Evolutionary conservation across 176 grass and related monocot species (phyloP), one percentile per base, ranked within the genome.

Genomic region (Saccharum officinarum): DNA sequence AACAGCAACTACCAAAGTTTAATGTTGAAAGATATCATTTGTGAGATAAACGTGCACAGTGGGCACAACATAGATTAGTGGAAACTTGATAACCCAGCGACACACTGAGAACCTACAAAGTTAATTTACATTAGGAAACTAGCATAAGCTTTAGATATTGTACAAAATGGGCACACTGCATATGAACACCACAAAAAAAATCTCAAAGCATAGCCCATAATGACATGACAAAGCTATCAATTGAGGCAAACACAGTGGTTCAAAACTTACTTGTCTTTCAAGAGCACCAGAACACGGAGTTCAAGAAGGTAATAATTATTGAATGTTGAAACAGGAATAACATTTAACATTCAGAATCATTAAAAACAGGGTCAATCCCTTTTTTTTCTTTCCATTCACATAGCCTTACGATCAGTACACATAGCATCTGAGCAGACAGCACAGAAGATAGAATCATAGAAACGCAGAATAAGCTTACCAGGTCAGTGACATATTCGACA

Each of bases 401-500:
- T 34, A 72, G 47, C 33, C 9, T 63, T 69, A 23, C 26, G 18
- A 69, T 36, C 22, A 65, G 37, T 73, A n/a, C 20, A 23, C 22
- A 10, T 57, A 57, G 22, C 55, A 23, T 11, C 57, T 61, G 7
- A 23, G 22, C 55, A 17, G 67, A 54, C 4, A 67, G 7, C 46
- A 60, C 55, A 60, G 8, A 71, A 42, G 10, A 36, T 4, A 70
- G 14, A 67, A 54, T 61, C 60, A 89, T 37, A 65, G 22, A 69
- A 87, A 20, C 36, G 0, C 25, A 78, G 59, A 16, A 60, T 20
- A 54, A 54, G 50, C 50, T 20, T 99, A 98, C 97, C 86, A 99
- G 66, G 76, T 99, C 97, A 84, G 93, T 99, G 75, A 98, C 87
- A 86, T 95, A 98, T 85, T 98, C 96, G 0, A 93, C 88, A 64